Conservation (phyloP, 2,329 filamentous ascomycete genomes). For the Fusarium incarnatum region DNA sequence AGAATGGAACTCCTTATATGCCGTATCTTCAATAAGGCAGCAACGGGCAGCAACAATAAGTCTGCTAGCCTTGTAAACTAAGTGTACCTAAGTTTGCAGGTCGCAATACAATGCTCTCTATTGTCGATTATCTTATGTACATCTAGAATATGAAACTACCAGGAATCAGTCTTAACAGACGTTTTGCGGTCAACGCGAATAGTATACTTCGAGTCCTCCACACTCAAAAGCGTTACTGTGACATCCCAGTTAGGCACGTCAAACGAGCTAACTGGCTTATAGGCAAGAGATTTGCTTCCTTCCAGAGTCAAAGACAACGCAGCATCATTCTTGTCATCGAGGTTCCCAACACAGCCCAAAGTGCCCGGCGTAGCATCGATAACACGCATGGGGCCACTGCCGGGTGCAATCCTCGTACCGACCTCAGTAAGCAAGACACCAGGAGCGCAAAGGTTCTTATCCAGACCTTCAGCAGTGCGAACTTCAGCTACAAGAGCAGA, state of each 20-base stretch:
- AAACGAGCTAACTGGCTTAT: not conserved
- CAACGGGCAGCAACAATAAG: too few relatives aligned
- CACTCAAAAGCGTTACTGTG: not conserved
- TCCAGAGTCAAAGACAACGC: not conserved
- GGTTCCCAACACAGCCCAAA: not conserved
- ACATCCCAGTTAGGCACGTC: not conserved
- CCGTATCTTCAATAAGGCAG: too few relatives aligned
- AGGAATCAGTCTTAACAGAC: not conserved
- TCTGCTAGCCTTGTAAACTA: too few relatives aligned
- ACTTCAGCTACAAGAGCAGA: not conserved
- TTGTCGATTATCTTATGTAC: accelerated
- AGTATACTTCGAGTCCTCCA: not conserved
- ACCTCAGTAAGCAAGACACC: not conserved
- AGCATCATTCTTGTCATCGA: not conserved
- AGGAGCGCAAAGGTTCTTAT: not conserved
- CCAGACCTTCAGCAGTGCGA: not conserved
- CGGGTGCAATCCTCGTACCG: not conserved
- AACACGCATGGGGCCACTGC: not conserved
- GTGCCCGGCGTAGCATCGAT: not conserved
- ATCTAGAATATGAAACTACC: not conserved
- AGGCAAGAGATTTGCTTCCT: not conserved
- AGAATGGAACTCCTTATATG: too few relatives aligned
- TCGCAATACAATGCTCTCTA: too few relatives aligned
- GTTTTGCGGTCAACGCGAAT: not conserved
- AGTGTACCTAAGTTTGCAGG: too few relatives aligned